phyloP scores from a whole-genome alignment of 805 yeast genomes.

The Jamesozyma gamospora region DNA sequence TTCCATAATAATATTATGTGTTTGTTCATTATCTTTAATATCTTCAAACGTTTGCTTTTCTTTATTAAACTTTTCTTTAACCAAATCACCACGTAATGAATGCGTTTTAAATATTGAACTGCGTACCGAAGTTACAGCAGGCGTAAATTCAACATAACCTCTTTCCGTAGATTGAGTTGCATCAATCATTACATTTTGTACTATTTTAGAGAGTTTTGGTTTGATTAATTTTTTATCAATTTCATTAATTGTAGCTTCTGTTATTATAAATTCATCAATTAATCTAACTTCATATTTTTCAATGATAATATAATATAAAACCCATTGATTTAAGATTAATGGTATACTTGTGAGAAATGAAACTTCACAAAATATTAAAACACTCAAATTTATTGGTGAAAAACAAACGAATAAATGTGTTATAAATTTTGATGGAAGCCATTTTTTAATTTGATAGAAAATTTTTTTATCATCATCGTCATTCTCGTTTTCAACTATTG shows the following conservation, averaged over 20 bases:
- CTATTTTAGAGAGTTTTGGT: constrained; percentile 42
- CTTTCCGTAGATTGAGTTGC: constrained; percentile 35
- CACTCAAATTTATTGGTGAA: constrained; percentile 46
- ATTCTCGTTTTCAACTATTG: constrained; percentile 9
- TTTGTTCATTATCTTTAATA: background rate
- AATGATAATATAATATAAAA: constrained; percentile 33
- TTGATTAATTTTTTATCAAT: constrained; percentile 52
- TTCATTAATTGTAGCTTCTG: constrained; percentile 53
- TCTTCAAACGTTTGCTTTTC: constrained; percentile 21
- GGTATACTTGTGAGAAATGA: constrained; percentile 31
- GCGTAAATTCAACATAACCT: constrained; percentile 22
- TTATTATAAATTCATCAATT: constrained; percentile 50
- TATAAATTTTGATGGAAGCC: constrained; percentile 58
- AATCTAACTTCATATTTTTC: constrained; percentile 38
- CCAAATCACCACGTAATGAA: constrained; percentile 30
- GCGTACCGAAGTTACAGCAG: constrained; percentile 19
- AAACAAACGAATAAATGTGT: constrained; percentile 42
- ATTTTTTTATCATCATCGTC: constrained; percentile 25
- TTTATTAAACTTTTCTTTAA: constrained; percentile 27
- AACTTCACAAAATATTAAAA: constrained; percentile 33
- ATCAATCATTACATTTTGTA: constrained; percentile 53
- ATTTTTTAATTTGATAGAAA: constrained; percentile 49
- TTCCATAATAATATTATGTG: constrained; percentile 1
- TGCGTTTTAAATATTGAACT: constrained; percentile 41
- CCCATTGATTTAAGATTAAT: constrained; percentile 30